Conservation (phyloP, 192 early-diverging fungal genomes). For the Coemansia sp. region DNA sequence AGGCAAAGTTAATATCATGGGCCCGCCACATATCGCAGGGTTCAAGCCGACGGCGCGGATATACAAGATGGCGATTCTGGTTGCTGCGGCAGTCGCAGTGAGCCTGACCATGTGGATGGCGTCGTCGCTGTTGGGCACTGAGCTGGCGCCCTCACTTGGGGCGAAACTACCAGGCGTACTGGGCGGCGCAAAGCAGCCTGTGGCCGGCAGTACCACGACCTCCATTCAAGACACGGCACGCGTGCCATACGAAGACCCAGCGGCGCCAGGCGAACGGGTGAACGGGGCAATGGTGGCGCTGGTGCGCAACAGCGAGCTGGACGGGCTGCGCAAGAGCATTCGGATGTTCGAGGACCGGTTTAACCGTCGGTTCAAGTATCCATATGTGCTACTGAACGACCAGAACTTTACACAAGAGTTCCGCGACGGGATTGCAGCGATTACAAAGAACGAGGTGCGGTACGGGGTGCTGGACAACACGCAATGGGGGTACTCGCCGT, state of each 20-base stretch:
- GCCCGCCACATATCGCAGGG: conserved; percentile 28
- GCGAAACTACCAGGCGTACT: conserved; percentile 17
- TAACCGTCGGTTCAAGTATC: conserved; percentile 70
- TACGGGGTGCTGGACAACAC: conserved; percentile 40
- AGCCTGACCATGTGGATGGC: conserved; percentile 37
- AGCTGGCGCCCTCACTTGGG: conserved; percentile 10
- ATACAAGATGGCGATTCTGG: conserved; percentile 35
- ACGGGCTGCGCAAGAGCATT: conserved; percentile 60
- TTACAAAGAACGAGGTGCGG: conserved; percentile 47
- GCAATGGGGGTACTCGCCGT: conserved; percentile 50
- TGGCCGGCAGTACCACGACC: neutral
- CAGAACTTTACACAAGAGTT: conserved; percentile 71
- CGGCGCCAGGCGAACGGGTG: conserved; percentile 40
- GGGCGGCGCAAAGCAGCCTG: neutral
- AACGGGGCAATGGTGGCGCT: conserved; percentile 66
- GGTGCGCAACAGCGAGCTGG: conserved; percentile 68
- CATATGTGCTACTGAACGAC: conserved; percentile 80
- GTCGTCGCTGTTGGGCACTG: conserved; percentile 22
- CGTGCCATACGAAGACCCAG: conserved; percentile 32
- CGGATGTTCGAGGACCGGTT: conserved; percentile 68
- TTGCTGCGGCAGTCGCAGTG: conserved; percentile 18
- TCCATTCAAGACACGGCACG: conserved; percentile 16
- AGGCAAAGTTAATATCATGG: conserved; percentile 14
- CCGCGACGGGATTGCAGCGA: conserved; percentile 50
- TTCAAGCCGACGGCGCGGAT: conserved; percentile 51